Percentiles rank a stretch among this genome's conserved stretches.
Conservation (phyloP, 2,329 filamentous ascomycete species). For the Orbilia oligospora region DNA sequence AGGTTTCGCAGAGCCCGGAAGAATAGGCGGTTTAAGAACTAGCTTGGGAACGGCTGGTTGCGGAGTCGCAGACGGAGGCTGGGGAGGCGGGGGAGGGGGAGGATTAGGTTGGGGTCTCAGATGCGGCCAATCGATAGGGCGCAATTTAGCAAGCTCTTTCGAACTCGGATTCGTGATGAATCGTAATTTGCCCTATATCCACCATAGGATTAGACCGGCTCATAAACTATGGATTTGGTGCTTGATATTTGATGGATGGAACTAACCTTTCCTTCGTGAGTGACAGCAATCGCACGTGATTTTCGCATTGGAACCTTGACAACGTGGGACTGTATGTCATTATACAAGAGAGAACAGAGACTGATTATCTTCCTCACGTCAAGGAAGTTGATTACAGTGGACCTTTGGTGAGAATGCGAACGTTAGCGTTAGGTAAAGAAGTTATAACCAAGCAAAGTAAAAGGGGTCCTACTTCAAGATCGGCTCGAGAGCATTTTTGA, state of each 20-base stretch:
- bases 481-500: slow-evolving; percentile 70
- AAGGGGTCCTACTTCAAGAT: slow-evolving; percentile 66
- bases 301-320: slow-evolving; percentile 67
- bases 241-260: neutral
- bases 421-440: slow-evolving; percentile 16
- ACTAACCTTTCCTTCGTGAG: slow-evolving; percentile 67
- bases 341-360: slow-evolving; percentile 71
- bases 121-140: slow-evolving; percentile 54
- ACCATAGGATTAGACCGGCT: slow-evolving; percentile 43
- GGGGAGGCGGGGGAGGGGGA: slow-evolving; percentile 30
- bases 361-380: slow-evolving; percentile 72
- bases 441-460: neutral
- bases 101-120: slow-evolving; percentile 37
- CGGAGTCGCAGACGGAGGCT: slow-evolving; percentile 36
- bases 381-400: slow-evolving; percentile 69
- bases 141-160: slow-evolving; percentile 37
- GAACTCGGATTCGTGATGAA: slow-evolving; percentile 61
- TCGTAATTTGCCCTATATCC: slow-evolving; percentile 62
- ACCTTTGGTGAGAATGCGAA: slow-evolving; percentile 64
- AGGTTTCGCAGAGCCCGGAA: slow-evolving; percentile 31
- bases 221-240: neutral
- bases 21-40: slow-evolving; percentile 37
- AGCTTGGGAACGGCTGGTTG: slow-evolving; percentile 41
- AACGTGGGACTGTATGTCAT: slow-evolving; percentile 69
- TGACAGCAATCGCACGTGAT: slow-evolving; percentile 69